phyloP scores from a whole-genome alignment of 495 filamentous ascomycete genomes.

The Penicillium simplicissimum region DNA sequence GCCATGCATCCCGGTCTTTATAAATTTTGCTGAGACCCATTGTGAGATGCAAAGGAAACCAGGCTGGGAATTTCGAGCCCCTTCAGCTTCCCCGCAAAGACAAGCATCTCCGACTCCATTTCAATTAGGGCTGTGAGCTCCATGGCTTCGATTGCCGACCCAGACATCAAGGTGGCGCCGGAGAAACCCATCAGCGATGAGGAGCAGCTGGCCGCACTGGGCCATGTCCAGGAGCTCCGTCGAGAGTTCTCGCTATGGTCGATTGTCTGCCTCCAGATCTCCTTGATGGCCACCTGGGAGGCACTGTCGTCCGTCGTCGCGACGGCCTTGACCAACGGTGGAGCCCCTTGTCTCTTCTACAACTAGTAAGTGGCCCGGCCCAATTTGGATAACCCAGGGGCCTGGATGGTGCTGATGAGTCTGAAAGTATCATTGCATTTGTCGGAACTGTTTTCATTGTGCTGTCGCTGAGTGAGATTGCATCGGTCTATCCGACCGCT shows the following conservation, averaged over 20 bases:
- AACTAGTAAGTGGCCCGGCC: constrained; percentile 25
- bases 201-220: constrained; percentile 27
- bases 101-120: not conserved
- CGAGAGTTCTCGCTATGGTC: constrained; percentile 32
- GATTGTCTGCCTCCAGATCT: constrained; percentile 30
- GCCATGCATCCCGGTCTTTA: not conserved
- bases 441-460: constrained; percentile 27
- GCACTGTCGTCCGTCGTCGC: constrained; percentile 29
- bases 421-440: constrained; percentile 22
- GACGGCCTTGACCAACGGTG: constrained; percentile 28
- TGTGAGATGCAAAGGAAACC: not conserved
- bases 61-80: not conserved
- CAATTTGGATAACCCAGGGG: too few relatives aligned
- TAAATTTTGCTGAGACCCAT: not conserved
- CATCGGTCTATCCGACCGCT: constrained; percentile 28
- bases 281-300: constrained; percentile 40
- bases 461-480: constrained; percentile 28
- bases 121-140: not conserved
- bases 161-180: constrained; percentile 13
- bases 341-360: constrained; percentile 36
- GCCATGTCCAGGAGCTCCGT: constrained; percentile 32
- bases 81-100: not conserved
- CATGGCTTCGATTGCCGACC: constrained; percentile 9
- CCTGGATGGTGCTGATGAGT: not conserved
- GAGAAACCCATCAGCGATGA: constrained; percentile 28